Conservation (phyloP, 1,284 basidiomycete species). For the Vanrija humicola region DNA sequence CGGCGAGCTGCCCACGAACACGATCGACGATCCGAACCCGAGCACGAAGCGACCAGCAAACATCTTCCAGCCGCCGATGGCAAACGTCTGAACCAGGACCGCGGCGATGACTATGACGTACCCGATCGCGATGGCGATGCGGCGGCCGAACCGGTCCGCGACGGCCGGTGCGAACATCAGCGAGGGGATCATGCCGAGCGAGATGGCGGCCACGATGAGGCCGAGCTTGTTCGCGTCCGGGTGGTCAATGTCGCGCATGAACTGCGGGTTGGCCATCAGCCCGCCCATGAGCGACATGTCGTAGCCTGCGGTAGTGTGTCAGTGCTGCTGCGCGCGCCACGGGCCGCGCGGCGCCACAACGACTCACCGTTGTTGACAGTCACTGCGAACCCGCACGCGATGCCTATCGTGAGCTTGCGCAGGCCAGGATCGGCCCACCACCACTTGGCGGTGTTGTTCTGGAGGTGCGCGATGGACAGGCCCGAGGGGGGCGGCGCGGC, state of each 20-base stretch:
- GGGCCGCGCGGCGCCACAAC: neutral
- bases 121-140: neutral
- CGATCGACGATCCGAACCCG: slow-evolving; percentile 6
- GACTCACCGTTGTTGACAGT: slow-evolving; percentile 2
- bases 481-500: too few relatives aligned
- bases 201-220: neutral
- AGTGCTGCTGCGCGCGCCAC: neutral
- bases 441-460: slow-evolving; percentile 4
- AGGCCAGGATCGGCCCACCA: slow-evolving; percentile 9
- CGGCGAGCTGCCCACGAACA: neutral
- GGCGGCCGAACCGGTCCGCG: slow-evolving; percentile 1
- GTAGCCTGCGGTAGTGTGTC: slow-evolving; percentile 3
- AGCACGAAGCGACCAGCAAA: slow-evolving; percentile 4
- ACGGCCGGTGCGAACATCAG: neutral
- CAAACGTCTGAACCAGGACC: neutral
- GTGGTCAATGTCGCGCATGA: neutral
- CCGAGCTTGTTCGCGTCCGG: neutral
- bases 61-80: neutral
- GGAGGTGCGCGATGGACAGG: too few relatives aligned
- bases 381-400: slow-evolving; percentile 2
- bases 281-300: slow-evolving; percentile 3
- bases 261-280: slow-evolving; percentile 1
- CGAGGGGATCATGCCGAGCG: neutral
- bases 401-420: slow-evolving; percentile 2
- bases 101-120: neutral